phyloP scores from a whole-genome alignment of 2,329 filamentous ascomycete genomes.

The Beauveria sp. region DNA sequence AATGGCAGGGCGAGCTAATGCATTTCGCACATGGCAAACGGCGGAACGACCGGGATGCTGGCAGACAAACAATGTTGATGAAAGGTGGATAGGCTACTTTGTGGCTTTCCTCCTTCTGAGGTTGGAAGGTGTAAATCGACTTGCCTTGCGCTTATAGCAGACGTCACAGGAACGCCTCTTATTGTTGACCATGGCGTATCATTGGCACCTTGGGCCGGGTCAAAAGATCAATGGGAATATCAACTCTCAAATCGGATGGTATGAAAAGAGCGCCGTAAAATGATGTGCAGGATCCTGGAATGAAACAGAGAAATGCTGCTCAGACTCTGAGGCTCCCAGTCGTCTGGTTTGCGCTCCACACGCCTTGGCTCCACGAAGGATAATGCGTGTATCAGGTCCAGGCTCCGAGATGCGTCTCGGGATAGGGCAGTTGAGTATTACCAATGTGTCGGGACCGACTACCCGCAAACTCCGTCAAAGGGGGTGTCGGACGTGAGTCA shows the following conservation, averaged over 20 bases:
- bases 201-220: background rate
- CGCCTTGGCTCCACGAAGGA: background rate
- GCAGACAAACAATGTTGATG: background rate
- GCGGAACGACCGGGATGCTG: background rate
- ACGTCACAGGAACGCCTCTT: slow-evolving; percentile 36
- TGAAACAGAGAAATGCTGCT: background rate
- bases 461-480: background rate
- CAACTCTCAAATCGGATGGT: background rate
- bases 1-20: slow-evolving; percentile 2
- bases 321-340: background rate
- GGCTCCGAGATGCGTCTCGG: background rate
- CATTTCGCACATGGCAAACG: background rate
- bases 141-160: slow-evolving; percentile 41
- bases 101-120: background rate
- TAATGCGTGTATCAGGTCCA: background rate
- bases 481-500: background rate
- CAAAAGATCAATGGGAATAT: too few species aligned
- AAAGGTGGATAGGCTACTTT: background rate
- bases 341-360: background rate
- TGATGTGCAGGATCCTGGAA: background rate
- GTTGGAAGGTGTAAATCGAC: background rate
- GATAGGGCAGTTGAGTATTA: background rate
- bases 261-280: background rate
- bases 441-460: background rate
- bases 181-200: slow-evolving; percentile 3